These are phyloP conservation scores for Arctium lappa DNA, from an alignment of 129 eudicot species.

Conservation along the genomic window DNA sequence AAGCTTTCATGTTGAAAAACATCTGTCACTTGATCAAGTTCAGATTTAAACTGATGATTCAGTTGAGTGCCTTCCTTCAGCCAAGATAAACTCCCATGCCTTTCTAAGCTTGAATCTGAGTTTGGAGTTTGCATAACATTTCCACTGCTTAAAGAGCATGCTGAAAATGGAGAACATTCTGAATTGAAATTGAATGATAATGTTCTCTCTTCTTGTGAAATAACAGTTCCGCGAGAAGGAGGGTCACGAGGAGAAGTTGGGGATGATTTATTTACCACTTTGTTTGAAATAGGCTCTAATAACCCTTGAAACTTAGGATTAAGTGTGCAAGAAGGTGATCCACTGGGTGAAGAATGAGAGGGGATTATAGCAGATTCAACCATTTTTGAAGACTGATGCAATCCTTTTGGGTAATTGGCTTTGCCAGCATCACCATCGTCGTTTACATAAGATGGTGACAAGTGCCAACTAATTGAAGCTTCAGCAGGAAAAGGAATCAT, in stretches of 20 bases:
- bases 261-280: constrained; percentile 10
- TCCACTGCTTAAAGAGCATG: constrained; percentile 46
- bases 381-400: not conserved
- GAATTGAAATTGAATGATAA: constrained; percentile 15
- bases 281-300: constrained; percentile 14
- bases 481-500: constrained; percentile 63
- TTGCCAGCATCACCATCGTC: not conserved
- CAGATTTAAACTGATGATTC: constrained; percentile 26
- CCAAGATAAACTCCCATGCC: constrained; percentile 23
- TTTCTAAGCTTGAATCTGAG: constrained; percentile 55
- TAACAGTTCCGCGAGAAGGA: constrained; percentile 1
- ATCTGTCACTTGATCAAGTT: constrained; percentile 40
- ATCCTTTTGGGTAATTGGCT: constrained; percentile 2
- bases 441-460: constrained; percentile 42
- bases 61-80: constrained; percentile 22
- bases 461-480: constrained; percentile 80
- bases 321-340: constrained; percentile 20
- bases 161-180: constrained; percentile 46
- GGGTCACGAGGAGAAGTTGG: constrained; percentile 13
- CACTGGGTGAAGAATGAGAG: not conserved
- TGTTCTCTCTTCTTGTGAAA: constrained; percentile 20
- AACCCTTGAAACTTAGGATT: constrained; percentile 22
- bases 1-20: constrained; percentile 35
- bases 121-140: constrained; percentile 82
- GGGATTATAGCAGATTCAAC: constrained; percentile 2